A percentile compares a stretch with the other conserved stretches of the same genome.
Conservation (phyloP, 2,329 filamentous ascomycete species). For the Monosporascus sp. region DNA sequence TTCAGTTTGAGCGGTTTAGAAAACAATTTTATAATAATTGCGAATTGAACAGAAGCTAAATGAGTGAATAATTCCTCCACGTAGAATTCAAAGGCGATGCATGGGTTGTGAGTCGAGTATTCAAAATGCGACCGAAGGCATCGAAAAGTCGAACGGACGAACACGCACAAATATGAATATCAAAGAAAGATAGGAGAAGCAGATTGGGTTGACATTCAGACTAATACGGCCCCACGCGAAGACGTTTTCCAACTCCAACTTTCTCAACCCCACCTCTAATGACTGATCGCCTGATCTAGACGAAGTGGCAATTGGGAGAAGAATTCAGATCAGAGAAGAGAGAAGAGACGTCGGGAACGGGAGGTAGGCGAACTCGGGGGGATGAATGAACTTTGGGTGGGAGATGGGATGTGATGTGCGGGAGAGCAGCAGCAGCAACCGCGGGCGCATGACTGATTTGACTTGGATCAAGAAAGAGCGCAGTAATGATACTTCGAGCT, state of each 20-base stretch:
- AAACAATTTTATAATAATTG: background rate
- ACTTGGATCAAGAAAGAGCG: slow-evolving; percentile 14
- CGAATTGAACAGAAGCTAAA: slow-evolving; percentile 4
- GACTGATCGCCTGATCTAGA: background rate
- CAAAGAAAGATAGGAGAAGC: slow-evolving; percentile 6
- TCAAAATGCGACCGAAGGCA: slow-evolving; percentile 18
- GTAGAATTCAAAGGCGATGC: slow-evolving; percentile 6
- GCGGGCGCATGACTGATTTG: slow-evolving; percentile 22
- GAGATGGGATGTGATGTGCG: slow-evolving; percentile 13
- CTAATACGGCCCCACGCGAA: slow-evolving; percentile 1
- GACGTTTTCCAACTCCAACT: background rate
- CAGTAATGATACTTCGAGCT: slow-evolving; percentile 7
- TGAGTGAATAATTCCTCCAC: slow-evolving; percentile 10
- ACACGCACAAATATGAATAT: background rate
- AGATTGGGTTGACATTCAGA: slow-evolving; percentile 10
- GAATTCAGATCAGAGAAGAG: slow-evolving; percentile 22
- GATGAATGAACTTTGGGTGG: slow-evolving; percentile 17
- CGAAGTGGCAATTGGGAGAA: slow-evolving; percentile 6
- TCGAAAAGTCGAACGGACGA: slow-evolving; percentile 4
- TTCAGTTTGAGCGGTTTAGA: background rate
- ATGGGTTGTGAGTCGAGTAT: slow-evolving; percentile 12
- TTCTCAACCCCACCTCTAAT: too few relatives aligned
- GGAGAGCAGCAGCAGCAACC: background rate
- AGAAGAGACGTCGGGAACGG: slow-evolving; percentile 11
- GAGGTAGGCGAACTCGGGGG: slow-evolving; percentile 8